Percentiles rank a stretch among this genome's conserved stretches.
Conservation (phyloP, 257 asterid genomes). For the Euphrasia confusa region DNA sequence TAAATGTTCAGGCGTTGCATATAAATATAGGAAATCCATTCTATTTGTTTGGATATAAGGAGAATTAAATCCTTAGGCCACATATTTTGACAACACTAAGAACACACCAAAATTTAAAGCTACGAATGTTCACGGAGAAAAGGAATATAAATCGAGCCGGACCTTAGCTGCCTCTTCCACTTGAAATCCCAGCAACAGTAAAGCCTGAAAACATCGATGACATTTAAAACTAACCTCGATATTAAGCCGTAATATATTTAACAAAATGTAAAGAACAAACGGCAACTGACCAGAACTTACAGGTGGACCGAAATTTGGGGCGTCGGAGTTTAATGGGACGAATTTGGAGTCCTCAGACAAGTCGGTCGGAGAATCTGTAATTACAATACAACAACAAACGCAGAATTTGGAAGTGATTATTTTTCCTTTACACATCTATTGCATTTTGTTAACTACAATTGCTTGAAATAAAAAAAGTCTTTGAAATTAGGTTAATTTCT, state of each 20-base stretch:
- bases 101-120: background rate
- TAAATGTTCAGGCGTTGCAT: background rate
- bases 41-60: background rate
- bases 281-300: constrained; percentile 72
- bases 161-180: constrained; percentile 78
- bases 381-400: background rate
- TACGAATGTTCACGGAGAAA: background rate
- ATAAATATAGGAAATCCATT: background rate
- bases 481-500: background rate
- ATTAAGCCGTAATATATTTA: background rate
- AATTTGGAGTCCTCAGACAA: constrained; percentile 79
- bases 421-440: background rate
- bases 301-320: constrained; percentile 79
- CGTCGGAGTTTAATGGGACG: constrained; percentile 67
- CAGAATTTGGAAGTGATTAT: background rate
- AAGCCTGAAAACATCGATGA: constrained; percentile 51
- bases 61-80: background rate
- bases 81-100: background rate
- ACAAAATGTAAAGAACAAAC: constrained; percentile 5
- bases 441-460: background rate
- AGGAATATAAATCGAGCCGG: background rate
- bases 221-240: background rate
- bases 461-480: too few species aligned
- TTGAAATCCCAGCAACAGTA: constrained; percentile 71
- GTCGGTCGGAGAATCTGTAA: constrained; percentile 65